Evolutionary conservation across 371 early-diverging fungal species (phyloP), one percentile per base, ranked within the genome.

Genomic region (Circinella umbellata): DNA sequence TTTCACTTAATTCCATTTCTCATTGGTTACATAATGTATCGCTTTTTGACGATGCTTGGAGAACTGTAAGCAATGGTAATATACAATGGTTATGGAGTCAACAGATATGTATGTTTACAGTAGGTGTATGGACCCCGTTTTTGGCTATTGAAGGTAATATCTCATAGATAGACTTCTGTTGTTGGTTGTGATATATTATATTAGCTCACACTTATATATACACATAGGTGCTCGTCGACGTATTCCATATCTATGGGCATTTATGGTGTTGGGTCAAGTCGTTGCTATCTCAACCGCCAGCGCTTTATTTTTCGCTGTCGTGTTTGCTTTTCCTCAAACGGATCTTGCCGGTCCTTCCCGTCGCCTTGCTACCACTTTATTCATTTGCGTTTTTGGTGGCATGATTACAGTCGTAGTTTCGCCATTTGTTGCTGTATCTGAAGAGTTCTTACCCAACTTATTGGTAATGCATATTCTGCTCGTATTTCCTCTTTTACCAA

Each of bases 81-180:
- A 76, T 76, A 73, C 78, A 53, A 10, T 83, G 84, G 84, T 46
- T 83, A 6, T 83, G 81, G 80, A 81, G 80, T 64, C 79, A 80
- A 51, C 84, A 80, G 61, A 51, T 83, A 10, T 80, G 78, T 57
- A 66, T 71, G 4, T 78, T 83, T 60, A 81, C 80, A 15, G 78
- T 75, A 3, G 61, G 76, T 20, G 79, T 80, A 3, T 83, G 81
- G 84, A 81, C 77, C 36, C 80, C 84, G 2, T 71, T 83, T 36
- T 63, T 83, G 10, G 81, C 81, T 3, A 70, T 83, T 47, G 84
- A 83, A 73, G 84, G 84, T 81, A 72, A 27, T 27, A 27, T 27
- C 27, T 27, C 27, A 27, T 27, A 27, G 27, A 27, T 27, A 27
- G 27, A 27, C 27, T 27, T 27, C 27, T 27, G 27, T 27, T 27